Conservation (phyloP, 306 rosid genomes). For the Corylus americana region DNA sequence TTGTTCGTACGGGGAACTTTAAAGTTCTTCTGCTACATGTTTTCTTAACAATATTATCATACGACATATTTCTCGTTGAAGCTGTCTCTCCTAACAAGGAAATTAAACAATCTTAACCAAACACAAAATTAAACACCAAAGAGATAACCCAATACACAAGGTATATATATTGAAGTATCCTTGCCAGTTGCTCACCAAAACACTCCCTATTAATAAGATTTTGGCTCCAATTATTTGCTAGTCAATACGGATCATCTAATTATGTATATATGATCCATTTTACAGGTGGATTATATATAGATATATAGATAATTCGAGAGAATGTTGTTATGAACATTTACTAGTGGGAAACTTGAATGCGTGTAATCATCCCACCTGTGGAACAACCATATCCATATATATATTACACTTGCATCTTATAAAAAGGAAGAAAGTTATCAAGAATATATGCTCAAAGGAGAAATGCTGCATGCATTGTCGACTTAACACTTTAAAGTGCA, state of each 20-base stretch:
- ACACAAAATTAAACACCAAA: constrained; percentile 38
- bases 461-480: too few relatives aligned
- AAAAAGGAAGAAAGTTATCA: not conserved
- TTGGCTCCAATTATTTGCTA: not conserved
- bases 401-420: not conserved
- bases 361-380: not conserved
- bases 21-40: constrained; percentile 28
- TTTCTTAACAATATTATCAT: constrained; percentile 13
- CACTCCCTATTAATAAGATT: not conserved
- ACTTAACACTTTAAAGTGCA: too few relatives aligned
- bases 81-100: constrained; percentile 48
- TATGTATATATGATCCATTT: not conserved
- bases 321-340: constrained; percentile 19
- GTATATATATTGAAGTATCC: not conserved
- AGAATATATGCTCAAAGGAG: not conserved
- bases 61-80: constrained; percentile 31
- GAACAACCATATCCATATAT: not conserved
- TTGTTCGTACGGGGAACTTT: constrained; percentile 48
- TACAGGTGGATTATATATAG: not conserved
- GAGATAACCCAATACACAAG: constrained; percentile 12
- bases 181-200: constrained; percentile 35
- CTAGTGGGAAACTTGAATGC: constrained; percentile 15
- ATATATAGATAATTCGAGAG: not conserved
- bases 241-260: not conserved
- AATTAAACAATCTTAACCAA: constrained; percentile 37